Evolutionary conservation across 768 basidiomycete species (phyloP).

Genomic region (Russula olivacea): DNA sequence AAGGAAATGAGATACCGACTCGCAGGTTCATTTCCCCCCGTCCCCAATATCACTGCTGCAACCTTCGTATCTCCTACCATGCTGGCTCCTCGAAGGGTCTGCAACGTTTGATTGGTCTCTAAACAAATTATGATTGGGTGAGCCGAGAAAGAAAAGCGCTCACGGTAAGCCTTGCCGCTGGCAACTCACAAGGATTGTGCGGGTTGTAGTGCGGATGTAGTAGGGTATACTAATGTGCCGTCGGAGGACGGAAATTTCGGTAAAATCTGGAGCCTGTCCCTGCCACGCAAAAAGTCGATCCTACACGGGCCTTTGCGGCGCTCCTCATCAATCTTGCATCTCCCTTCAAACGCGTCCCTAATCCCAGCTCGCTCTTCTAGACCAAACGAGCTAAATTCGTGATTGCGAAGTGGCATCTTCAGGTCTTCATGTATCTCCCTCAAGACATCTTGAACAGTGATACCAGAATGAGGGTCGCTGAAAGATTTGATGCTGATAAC

Average conservation of each 20-base stretch:
- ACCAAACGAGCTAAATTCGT: neutral
- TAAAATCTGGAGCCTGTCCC: constrained; percentile 11
- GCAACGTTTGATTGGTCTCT: too few species aligned
- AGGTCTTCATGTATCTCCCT: neutral
- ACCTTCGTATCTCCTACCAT: too few species aligned
- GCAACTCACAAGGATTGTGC: neutral
- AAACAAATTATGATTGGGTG: too few species aligned
- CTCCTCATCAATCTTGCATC: constrained; percentile 5
- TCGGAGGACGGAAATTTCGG: neutral
- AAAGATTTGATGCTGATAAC: neutral
- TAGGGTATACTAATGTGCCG: neutral
- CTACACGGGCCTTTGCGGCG: neutral
- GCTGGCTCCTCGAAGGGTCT: too few species aligned
- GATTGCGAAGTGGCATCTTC: neutral
- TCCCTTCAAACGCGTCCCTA: neutral
- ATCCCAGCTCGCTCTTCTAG: neutral
- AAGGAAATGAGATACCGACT: too few species aligned
- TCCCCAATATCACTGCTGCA: too few species aligned
- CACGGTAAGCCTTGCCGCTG: too few species aligned
- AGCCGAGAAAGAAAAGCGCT: neutral
- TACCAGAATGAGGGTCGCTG: neutral
- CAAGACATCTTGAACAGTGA: constrained; percentile 12
- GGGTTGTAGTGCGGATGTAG: too few species aligned
- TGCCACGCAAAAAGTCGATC: constrained; percentile 3
- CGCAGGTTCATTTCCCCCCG: too few species aligned